Evolutionary conservation across 495 filamentous ascomycete genomes (phyloP), one percentile per base, ranked within the genome.

Genomic region (Bacidia rubella): DNA sequence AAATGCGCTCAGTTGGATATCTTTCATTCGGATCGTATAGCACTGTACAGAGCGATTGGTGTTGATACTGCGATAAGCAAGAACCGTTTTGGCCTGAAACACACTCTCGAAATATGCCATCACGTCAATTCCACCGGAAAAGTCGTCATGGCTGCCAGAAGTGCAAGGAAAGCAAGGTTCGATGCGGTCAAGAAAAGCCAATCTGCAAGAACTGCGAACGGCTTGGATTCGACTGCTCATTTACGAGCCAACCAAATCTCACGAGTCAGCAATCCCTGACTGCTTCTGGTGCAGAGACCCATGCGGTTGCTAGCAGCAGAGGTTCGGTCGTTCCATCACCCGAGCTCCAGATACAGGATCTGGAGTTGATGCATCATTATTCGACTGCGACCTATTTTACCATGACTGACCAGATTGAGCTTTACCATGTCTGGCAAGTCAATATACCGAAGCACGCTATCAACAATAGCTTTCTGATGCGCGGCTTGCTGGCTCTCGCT

Each of bases 311-410:
- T n/a, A n/a, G n/a, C n/a, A n/a, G n/a, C n/a, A n/a, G n/a, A n/a
- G n/a, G n/a, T n/a, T n/a, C n/a, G n/a, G n/a, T n/a, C n/a, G n/a
- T n/a, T n/a, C n/a, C n/a, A n/a, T n/a, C 9, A 22, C 9, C 11
- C 23, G 25, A 50, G 25, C 27, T 50, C 38, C 47, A 19, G 23
- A 3, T 50, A 11, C 49, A 35, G 21, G 72, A 75, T 35, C 59
- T 71, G 32, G 70, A 74, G 47, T 57, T 74, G 21, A 71, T 73
- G 66, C 65, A 72, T 61, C 64, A 73, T 32, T 74, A 69, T 65
- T 70, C 66, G 39, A 73, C 67, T 9, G 61, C 59, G 22, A 72
- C 69, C 11, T 73, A 72, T 54, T 66, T 60, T 49, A 64, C 69
- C 0, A 60, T 75, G 66, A 23, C 54, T 49, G 21, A 21, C 42